Evolutionary conservation across 306 rosid genomes (phyloP).

Genomic region (Lathyrus aphaca): DNA sequence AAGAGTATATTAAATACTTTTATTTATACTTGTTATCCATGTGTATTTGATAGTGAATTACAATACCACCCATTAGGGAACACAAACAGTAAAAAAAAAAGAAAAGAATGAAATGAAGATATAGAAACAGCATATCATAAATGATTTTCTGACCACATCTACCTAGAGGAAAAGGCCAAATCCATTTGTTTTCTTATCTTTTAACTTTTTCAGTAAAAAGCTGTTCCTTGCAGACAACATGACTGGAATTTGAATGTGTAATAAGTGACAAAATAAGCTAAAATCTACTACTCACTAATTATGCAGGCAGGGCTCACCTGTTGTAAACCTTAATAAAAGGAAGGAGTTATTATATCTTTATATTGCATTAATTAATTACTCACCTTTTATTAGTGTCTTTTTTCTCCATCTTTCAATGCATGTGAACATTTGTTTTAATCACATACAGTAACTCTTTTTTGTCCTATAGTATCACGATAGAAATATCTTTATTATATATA

Average conservation of each 20-base stretch:
- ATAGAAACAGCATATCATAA: background rate
- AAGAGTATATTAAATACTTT: no score
- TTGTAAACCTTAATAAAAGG: slow-evolving; percentile 37
- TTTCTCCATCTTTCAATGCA: background rate
- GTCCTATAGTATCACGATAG: background rate
- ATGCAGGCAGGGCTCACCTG: slow-evolving; percentile 9
- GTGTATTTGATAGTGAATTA: no score
- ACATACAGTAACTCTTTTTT: slow-evolving; percentile 1
- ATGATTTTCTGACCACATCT: background rate
- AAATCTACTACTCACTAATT: slow-evolving; percentile 21
- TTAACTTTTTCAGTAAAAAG: slow-evolving; percentile 40
- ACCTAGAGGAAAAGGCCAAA: slow-evolving; percentile 41
- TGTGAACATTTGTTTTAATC: background rate
- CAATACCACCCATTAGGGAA: no score
- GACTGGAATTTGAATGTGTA: slow-evolving; percentile 39
- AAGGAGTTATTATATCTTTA: slow-evolving; percentile 6
- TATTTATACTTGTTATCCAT: no score
- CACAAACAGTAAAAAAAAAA: no score
- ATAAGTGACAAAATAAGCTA: slow-evolving; percentile 35
- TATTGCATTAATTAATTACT: background rate
- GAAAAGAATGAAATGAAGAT: no score
- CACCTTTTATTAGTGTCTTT: background rate
- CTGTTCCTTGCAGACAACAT: slow-evolving; percentile 42
- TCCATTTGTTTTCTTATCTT: slow-evolving; percentile 50
- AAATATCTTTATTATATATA: background rate